phyloP scores from a whole-genome alignment of 2,329 filamentous ascomycete species.

The Arthrinium phaeospermum region DNA sequence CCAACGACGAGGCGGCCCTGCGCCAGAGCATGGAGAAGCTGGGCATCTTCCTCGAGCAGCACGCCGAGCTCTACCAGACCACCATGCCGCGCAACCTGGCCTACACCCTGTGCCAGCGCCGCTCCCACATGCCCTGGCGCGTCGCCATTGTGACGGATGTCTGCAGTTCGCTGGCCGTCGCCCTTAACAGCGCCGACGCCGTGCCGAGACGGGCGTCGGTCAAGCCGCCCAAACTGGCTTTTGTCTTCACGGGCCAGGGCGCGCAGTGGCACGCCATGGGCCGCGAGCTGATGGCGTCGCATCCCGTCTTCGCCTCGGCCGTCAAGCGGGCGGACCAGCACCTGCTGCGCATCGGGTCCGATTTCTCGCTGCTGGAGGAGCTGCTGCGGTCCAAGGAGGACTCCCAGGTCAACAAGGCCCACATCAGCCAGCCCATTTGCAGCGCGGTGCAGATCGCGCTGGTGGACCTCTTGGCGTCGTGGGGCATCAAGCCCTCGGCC shows the following conservation, averaged over 20 bases:
- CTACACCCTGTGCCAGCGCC: conserved; percentile 38
- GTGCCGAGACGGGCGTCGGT: conserved; percentile 30
- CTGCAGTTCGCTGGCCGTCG: conserved; percentile 30
- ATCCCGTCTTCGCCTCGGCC: conserved; percentile 27
- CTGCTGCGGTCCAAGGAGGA: conserved; percentile 28
- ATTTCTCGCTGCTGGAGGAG: conserved; percentile 34
- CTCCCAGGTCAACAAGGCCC: conserved; percentile 32
- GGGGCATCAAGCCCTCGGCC: conserved; percentile 34
- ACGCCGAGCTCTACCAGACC: conserved; percentile 31
- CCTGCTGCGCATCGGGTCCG: conserved; percentile 28
- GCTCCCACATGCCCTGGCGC: conserved; percentile 34
- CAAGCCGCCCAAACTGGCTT: conserved; percentile 34
- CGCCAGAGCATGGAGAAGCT: conserved; percentile 33
- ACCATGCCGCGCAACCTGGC: conserved; percentile 36
- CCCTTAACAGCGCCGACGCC: conserved; percentile 31
- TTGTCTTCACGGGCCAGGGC: conserved; percentile 43
- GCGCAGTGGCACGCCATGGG: conserved; percentile 44
- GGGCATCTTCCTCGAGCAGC: conserved; percentile 33
- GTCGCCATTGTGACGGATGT: conserved; percentile 29
- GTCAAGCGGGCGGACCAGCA: conserved; percentile 28
- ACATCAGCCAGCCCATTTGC: conserved; percentile 42
- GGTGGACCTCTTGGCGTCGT: conserved; percentile 42
- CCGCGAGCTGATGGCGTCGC: conserved; percentile 33
- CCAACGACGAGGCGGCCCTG: conserved; percentile 30
- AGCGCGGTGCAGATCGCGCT: conserved; percentile 50